A percentile compares a stretch with the other conserved stretches of the same genome.
Evolutionary conservation across 2,329 filamentous ascomycete genomes (phyloP).

Genomic region (Nemania serpens): DNA sequence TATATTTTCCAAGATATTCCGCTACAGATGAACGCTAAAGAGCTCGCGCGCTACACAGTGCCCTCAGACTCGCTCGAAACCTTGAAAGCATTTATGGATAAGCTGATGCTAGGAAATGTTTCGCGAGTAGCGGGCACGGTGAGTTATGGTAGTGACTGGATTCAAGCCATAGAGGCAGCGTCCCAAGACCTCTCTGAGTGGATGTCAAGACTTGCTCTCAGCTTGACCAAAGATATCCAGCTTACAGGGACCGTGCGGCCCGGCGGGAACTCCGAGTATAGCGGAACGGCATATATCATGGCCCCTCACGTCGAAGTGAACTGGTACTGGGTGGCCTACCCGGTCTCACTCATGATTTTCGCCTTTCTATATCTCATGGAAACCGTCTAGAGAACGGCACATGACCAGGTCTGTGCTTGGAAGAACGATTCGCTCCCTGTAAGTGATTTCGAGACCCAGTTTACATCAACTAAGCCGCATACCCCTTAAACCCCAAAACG

Average conservation of each 20-base stretch:
- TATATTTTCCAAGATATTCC: constrained; percentile 43
- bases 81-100: constrained; percentile 42
- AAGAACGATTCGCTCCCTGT: constrained; percentile 45
- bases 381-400: constrained; percentile 44
- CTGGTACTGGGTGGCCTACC: constrained; percentile 46
- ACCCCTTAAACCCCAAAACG: too few species aligned
- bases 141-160: constrained; percentile 46
- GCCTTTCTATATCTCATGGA: constrained; percentile 44
- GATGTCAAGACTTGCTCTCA: constrained; percentile 42
- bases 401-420: constrained; percentile 45
- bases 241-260: constrained; percentile 35
- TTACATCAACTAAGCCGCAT: background rate
- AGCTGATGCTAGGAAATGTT: constrained; percentile 41
- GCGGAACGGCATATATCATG: constrained; percentile 37
- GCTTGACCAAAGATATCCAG: constrained; percentile 46
- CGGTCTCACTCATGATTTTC: constrained; percentile 41
- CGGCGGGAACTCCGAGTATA: constrained; percentile 36
- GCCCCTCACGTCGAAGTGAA: constrained; percentile 42
- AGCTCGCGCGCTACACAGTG: constrained; percentile 40
- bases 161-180: constrained; percentile 45
- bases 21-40: constrained; percentile 33
- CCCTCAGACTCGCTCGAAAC: constrained; percentile 40
- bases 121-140: constrained; percentile 36
- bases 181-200: constrained; percentile 39
- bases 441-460: background rate